Evolutionary conservation across 1,284 basidiomycete genomes (phyloP), one percentile per base, ranked within the genome.

Genomic region (Schizophyllum commune): DNA sequence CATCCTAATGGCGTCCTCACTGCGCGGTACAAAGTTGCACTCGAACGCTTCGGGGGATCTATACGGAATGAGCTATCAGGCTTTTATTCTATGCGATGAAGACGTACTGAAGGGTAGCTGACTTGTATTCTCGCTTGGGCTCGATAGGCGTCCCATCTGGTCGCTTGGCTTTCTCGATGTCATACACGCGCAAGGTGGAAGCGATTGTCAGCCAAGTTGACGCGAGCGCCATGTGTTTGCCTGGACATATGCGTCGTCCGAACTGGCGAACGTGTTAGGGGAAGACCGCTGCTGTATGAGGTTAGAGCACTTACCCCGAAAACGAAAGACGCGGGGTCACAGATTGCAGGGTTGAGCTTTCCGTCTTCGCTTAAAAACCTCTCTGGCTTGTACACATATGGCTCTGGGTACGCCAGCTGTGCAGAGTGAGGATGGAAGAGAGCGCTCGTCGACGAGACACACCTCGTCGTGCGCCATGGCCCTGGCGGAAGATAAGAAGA

Each of bases 401-500:
- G 61, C 8, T 62, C 55, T 13, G 64, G 59, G 51, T 63, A 65
- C 17, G 58, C 52, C 1, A 5, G 32, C 58, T 63, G 20, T 52
- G 27, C 27, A 20, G 60, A 51, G 17, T 15, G 32, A 11, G 5
- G 6, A 22, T 34, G 19, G 21, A 7, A 6, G 34, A 15, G 15
- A 19, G 1, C 20, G 7, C 9, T 20, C 4, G 9, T 9, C 17
- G 5, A 27, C 6, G 1, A 56, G 5, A 32, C n/a, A 6, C 19
- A 62, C 56, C 58, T 61, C 54, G 32, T 67, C 66, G 20, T 62
- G 66, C 2, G 65, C 59, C 8, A 67, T 63, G 7, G 61, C 59
- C 66, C 66, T 67, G 20, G n/a, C 15, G 11, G 13, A 22, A 21
- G 5, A 27, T 6, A n/a, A 11, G 56, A 39, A 20, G 34, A 52